A percentile compares a stretch with the other conserved stretches of the same genome.
These are phyloP conservation scores for Xylariaceae sp. DNA, from an alignment of 2,329 filamentous ascomycete species.

Conservation along the genomic window DNA sequence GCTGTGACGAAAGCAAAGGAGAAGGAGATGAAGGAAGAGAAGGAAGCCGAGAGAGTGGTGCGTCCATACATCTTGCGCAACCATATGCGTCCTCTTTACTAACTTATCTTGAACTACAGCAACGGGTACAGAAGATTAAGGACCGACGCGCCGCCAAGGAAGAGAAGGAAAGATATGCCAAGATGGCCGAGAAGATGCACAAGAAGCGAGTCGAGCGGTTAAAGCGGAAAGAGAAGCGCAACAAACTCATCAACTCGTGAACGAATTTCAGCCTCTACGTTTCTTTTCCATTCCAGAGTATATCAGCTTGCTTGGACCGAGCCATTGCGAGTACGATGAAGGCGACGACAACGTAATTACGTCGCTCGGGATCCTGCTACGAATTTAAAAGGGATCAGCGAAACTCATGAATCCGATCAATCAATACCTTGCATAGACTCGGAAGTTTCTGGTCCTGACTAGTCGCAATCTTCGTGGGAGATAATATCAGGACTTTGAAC, in stretches of 20 bases:
- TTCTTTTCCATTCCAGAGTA: neutral
- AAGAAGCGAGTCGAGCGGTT: constrained; percentile 87
- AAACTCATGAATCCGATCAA: neutral
- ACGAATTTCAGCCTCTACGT: neutral
- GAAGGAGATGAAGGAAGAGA: constrained; percentile 93
- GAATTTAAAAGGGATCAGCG: neutral
- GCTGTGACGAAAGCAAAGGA: constrained; percentile 85
- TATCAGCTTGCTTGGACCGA: neutral
- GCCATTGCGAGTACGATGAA: neutral
- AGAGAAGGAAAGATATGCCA: constrained; percentile 86
- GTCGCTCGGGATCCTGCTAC: neutral
- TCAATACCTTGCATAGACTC: neutral
- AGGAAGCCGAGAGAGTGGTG: constrained; percentile 82
- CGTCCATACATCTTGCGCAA: constrained; percentile 1
- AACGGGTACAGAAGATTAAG: constrained; percentile 71
- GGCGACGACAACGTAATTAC: neutral
- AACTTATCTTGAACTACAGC: constrained; percentile 42
- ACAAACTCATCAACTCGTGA: constrained; percentile 70
- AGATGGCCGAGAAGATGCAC: constrained; percentile 98
- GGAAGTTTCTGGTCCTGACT: neutral
- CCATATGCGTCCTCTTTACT: neutral
- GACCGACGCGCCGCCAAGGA: constrained; percentile 84
- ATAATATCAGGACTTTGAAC: neutral
- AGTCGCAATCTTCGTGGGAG: neutral
- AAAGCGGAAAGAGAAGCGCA: constrained; percentile 95